Conservation (phyloP, 495 filamentous ascomycete genomes). For the Letharia columbiana region DNA sequence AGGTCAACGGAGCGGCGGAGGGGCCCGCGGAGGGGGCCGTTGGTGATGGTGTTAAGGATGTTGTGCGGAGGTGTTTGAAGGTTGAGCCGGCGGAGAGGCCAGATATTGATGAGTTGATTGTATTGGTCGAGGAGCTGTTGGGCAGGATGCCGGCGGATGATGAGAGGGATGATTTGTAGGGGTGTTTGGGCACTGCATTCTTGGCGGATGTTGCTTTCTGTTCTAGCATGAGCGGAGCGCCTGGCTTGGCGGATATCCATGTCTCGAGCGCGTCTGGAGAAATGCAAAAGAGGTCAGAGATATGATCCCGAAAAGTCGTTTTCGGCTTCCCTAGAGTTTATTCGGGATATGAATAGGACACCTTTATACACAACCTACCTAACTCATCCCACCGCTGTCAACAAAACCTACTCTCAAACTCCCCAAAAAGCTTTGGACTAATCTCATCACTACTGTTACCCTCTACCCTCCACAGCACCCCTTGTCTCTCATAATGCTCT, state of each 20-base stretch:
- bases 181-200: background rate
- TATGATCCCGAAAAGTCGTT: background rate
- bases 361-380: background rate
- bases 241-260: background rate
- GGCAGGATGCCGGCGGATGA: slow-evolving; percentile 62
- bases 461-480: slow-evolving; percentile 79
- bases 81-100: slow-evolving; percentile 91
- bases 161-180: slow-evolving; percentile 16
- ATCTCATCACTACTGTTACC: slow-evolving; percentile 93
- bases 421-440: slow-evolving; percentile 68
- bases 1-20: slow-evolving; percentile 34
- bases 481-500: slow-evolving; percentile 78
- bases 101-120: slow-evolving; percentile 82
- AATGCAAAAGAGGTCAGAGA: background rate
- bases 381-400: background rate
- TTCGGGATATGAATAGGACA: background rate
- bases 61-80: slow-evolving; percentile 78
- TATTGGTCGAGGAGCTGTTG: slow-evolving; percentile 67
- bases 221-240: background rate
- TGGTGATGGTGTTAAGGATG: slow-evolving; percentile 68
- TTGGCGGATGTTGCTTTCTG: background rate
- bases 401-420: slow-evolving; percentile 71
- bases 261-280: background rate
- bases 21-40: slow-evolving; percentile 40
- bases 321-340: background rate